These are phyloP conservation scores for Seiridium cupressi DNA, from an alignment of 2,329 filamentous ascomycete species.

Conservation along the genomic window DNA sequence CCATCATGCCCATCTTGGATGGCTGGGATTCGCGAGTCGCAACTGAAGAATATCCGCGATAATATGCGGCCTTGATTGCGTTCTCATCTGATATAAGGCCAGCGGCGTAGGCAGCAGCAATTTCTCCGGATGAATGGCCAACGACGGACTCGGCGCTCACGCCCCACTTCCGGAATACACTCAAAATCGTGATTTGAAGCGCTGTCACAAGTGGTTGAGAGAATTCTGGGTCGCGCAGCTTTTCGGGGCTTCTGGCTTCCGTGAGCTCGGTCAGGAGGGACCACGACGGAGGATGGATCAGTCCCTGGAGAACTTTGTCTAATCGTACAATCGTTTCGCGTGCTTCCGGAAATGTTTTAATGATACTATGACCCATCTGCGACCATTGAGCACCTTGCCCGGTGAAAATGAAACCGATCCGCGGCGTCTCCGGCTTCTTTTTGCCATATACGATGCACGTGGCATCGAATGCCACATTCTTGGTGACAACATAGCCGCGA, in stretches of 20 bases:
- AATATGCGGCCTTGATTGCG: not conserved
- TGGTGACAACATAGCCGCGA: not conserved
- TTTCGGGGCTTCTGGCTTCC: no score
- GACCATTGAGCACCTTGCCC: slow-evolving; percentile 25
- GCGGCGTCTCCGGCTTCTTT: no score
- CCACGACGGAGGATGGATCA: slow-evolving; percentile 13
- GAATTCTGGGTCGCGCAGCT: slow-evolving; percentile 18
- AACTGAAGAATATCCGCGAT: not conserved
- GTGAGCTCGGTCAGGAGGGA: slow-evolving; percentile 1
- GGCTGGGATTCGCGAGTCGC: not conserved
- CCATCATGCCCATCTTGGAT: not conserved
- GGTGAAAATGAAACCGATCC: slow-evolving; percentile 7
- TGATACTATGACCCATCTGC: slow-evolving; percentile 22
- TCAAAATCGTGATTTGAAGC: slow-evolving; percentile 40
- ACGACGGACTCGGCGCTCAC: slow-evolving; percentile 31
- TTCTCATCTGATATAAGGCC: slow-evolving; percentile 34
- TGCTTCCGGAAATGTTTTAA: slow-evolving; percentile 10
- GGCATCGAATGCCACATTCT: no score
- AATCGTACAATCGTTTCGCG: slow-evolving; percentile 9
- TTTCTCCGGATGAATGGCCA: slow-evolving; percentile 39
- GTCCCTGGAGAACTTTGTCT: slow-evolving; percentile 12
- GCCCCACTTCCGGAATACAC: slow-evolving; percentile 33
- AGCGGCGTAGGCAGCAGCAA: slow-evolving; percentile 45
- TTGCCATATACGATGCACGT: no score
- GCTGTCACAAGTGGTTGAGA: slow-evolving; percentile 41